These are phyloP conservation scores for Panicum miliaceum DNA, from an alignment of 176 grass and related monocot species.

Conservation along the genomic window DNA sequence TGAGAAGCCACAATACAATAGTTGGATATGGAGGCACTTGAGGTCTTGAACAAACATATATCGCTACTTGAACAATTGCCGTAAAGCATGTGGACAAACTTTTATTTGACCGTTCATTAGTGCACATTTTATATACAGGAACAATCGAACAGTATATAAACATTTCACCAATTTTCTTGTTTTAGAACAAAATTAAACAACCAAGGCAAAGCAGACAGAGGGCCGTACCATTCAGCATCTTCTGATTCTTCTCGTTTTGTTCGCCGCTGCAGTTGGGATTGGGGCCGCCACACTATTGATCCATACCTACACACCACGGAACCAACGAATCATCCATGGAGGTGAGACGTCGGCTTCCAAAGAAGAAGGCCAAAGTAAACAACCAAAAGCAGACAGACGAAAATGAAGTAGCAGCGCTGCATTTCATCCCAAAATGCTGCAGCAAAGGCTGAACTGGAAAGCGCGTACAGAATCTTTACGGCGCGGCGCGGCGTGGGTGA, in stretches of 20 bases:
- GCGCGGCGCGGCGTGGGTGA: no score
- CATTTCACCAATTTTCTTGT: background rate
- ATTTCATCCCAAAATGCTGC: background rate
- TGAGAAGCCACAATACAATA: no score
- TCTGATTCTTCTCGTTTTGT: background rate
- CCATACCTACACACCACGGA: background rate
- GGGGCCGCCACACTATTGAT: background rate
- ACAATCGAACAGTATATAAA: background rate
- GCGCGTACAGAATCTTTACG: background rate
- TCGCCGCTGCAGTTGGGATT: background rate
- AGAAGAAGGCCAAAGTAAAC: background rate
- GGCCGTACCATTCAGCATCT: background rate
- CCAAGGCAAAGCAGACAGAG: background rate
- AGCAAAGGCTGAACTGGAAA: background rate
- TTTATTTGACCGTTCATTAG: background rate
- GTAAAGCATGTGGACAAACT: background rate
- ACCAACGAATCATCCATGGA: constrained; percentile 3
- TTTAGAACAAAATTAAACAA: background rate
- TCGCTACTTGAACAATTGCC: background rate
- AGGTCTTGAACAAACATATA: no score
- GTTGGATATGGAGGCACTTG: no score
- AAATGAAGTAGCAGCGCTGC: background rate
- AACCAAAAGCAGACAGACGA: background rate
- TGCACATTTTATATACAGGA: background rate
- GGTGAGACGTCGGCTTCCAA: background rate